Evolutionary conservation across 2,329 filamentous ascomycete genomes (phyloP), one percentile per base, ranked within the genome.

Genomic region (Ceratocystiopsis minuta): DNA sequence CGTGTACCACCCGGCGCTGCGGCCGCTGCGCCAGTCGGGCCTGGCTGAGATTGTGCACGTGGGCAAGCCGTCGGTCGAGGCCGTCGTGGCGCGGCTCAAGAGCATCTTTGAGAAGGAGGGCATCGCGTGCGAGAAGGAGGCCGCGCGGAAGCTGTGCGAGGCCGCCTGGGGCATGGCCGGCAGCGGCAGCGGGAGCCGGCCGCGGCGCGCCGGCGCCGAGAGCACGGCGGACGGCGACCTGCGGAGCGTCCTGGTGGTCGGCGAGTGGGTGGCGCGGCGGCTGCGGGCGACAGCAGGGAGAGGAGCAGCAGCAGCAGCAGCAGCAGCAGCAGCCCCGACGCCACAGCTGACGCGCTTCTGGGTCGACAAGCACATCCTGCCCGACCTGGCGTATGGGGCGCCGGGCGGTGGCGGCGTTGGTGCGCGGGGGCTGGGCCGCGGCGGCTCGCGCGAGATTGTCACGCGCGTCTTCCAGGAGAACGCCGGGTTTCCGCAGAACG

Each of bases 1-100:
- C 57, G 76, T 96, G 1, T 98, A 98, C 54, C 86, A 94, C 51
- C 78, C 88, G 4, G 83, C 87, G 16, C 68, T 98, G 35, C 74
- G 86, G 24, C 86, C 84, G 0, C 66, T 98, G 9, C 76, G 90
- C n/a, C 81, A 88, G 48, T 87, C 85, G 0, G 75, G 67, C 6
- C 62, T 90, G 39, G 90, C 88, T 0, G 90, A 98, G 57, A 77
- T 96, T 34, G 78, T 98, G 17, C 86, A 93, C 54, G 80, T 94
- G 32, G 83, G 88, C 38, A 90, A 90, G 52, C 86, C 90, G 2
- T 78, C 82, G 0, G 62, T 96, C 11, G 87, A 93, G 47, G 80
- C 86, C 39, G 84, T 96, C 3, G 78, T 93, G 4, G 67, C 70
- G 9, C 76, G 90, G 14, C 68, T 96, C 53, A 87, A 87, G 55